Conservation (phyloP, 2,329 filamentous ascomycete species). For the Tolypocladium amazonense region DNA sequence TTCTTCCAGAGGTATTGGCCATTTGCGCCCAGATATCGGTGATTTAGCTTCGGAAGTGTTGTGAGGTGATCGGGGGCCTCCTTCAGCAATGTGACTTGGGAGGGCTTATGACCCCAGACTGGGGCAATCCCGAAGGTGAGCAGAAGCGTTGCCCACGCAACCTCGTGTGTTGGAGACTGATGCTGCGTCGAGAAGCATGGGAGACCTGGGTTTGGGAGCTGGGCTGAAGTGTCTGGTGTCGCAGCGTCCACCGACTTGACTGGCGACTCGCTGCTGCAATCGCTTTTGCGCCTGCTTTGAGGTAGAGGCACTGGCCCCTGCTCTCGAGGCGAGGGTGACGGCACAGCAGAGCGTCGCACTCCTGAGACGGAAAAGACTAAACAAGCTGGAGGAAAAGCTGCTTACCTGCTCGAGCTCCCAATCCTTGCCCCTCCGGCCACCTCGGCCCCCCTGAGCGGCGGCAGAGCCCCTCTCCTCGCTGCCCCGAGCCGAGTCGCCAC, state of each 20-base stretch:
- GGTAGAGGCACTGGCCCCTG: neutral
- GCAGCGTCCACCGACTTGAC: neutral
- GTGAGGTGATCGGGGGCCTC: conserved; percentile 5
- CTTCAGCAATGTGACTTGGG: conserved; percentile 1
- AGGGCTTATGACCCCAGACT: neutral
- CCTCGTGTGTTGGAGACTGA: conserved; percentile 6
- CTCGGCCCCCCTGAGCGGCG: conserved; percentile 50
- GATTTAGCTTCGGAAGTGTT: conserved; percentile 2
- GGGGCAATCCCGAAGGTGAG: neutral
- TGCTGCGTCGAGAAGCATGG: conserved; percentile 2
- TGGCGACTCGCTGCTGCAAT: neutral
- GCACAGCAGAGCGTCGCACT: neutral
- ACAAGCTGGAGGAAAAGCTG: conserved; percentile 3
- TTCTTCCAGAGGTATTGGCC: conserved; percentile 2
- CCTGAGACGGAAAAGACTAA: neutral
- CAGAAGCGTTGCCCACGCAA: neutral
- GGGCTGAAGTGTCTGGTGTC: neutral
- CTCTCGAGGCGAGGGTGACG: neutral
- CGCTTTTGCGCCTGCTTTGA: too few relatives aligned
- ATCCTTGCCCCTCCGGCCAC: conserved; percentile 65
- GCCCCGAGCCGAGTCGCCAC: conserved; percentile 46
- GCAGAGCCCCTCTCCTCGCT: conserved; percentile 67
- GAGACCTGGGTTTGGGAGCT: neutral
- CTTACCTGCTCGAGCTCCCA: conserved; percentile 75
- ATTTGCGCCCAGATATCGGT: conserved; percentile 4